phyloP scores from a whole-genome alignment of 140 eudicot genomes.

The Ambrosia hybrid region DNA sequence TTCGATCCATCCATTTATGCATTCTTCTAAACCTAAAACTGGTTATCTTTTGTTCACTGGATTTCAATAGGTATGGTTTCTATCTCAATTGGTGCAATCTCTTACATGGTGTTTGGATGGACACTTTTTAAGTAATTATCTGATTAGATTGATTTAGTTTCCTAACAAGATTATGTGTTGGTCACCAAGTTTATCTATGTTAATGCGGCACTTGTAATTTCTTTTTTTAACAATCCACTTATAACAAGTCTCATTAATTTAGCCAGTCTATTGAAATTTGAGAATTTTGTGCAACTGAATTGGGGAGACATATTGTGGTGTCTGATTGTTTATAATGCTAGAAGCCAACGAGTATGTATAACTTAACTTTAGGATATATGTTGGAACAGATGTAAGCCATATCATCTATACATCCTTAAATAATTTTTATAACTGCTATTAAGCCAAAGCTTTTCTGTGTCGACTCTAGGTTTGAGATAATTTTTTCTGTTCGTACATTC shows the following conservation, averaged over 20 bases:
- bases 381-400: constrained; percentile 74
- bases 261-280: constrained; percentile 10
- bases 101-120: too few species aligned
- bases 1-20: too few species aligned
- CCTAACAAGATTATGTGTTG: background rate
- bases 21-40: too few species aligned
- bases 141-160: constrained; percentile 10
- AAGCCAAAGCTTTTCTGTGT: constrained; percentile 80
- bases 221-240: background rate
- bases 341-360: constrained; percentile 58
- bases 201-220: constrained; percentile 6
- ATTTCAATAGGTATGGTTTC: too few species aligned
- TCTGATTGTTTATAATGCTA: constrained; percentile 48
- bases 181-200: background rate
- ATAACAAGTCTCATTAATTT: background rate
- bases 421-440: constrained; percentile 48
- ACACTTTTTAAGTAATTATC: background rate
- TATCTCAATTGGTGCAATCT: too few species aligned
- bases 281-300: constrained; percentile 29
- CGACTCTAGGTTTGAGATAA: constrained; percentile 75
- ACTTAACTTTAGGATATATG: constrained; percentile 73
- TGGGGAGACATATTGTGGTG: constrained; percentile 25
- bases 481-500: background rate
- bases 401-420: constrained; percentile 55
- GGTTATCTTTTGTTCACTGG: too few species aligned